These are phyloP conservation scores for Colletotrichum sp. DNA, from an alignment of 2,329 filamentous ascomycete species.

Conservation along the genomic window DNA sequence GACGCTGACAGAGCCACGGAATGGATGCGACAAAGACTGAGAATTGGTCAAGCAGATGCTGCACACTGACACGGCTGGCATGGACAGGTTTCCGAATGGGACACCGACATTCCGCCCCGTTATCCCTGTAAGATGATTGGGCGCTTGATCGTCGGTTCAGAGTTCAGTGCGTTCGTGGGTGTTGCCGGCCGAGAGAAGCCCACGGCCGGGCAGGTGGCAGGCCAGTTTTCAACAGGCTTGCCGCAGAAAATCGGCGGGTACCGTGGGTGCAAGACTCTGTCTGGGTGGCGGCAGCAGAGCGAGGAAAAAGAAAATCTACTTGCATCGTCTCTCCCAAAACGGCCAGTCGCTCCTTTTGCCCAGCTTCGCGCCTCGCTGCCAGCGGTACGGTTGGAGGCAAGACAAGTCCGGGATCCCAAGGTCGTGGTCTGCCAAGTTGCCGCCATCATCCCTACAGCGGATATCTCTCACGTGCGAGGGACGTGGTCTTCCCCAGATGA, in stretches of 20 bases:
- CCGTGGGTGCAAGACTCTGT: neutral
- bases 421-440: neutral
- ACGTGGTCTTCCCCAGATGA: conserved; percentile 20
- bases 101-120: conserved; percentile 11
- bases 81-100: neutral
- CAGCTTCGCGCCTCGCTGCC: neutral
- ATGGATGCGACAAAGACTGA: neutral
- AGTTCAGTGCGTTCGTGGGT: neutral
- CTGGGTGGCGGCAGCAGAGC: neutral
- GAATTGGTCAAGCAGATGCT: neutral
- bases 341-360: neutral
- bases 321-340: neutral
- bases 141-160: neutral
- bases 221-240: neutral
- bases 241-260: neutral
- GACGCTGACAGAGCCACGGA: neutral
- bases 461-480: conserved; percentile 3
- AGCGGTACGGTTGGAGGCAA: neutral
- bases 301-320: neutral
- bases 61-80: neutral
- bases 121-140: conserved; percentile 22
- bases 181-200: neutral
- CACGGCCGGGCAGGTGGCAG: neutral
- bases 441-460: conserved; percentile 15
- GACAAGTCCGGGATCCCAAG: neutral